phyloP scores from a whole-genome alignment of 2,329 filamentous ascomycete genomes.

The Cladosporium halotolerans region DNA sequence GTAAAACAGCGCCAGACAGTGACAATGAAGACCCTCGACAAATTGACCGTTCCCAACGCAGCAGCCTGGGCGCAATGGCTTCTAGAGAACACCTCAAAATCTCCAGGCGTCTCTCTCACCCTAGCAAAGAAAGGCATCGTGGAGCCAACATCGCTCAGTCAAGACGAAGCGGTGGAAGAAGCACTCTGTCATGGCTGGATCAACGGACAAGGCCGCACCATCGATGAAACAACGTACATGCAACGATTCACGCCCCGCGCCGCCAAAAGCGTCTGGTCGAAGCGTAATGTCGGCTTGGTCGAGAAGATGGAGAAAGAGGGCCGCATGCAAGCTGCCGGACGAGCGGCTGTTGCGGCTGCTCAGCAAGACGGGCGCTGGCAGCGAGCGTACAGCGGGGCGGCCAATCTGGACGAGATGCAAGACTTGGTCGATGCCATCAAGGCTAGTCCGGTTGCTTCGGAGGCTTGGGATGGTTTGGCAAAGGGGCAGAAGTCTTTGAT shows the following conservation, averaged over 20 bases:
- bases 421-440: slow-evolving; percentile 45
- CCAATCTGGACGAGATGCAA: slow-evolving; percentile 41
- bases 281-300: slow-evolving; percentile 52
- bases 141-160: slow-evolving; percentile 35
- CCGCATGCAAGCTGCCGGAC: slow-evolving; percentile 45
- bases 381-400: slow-evolving; percentile 48
- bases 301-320: slow-evolving; percentile 39
- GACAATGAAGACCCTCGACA: neutral
- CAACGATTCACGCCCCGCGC: slow-evolving; percentile 56
- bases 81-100: slow-evolving; percentile 2
- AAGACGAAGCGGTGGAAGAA: slow-evolving; percentile 48
- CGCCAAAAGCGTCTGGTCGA: slow-evolving; percentile 52
- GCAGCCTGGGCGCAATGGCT: slow-evolving; percentile 19
- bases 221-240: slow-evolving; percentile 45
- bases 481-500: slow-evolving; percentile 44
- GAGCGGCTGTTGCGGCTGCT: slow-evolving; percentile 48
- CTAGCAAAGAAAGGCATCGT: slow-evolving; percentile 19
- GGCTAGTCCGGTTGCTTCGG: slow-evolving; percentile 30
- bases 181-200: slow-evolving; percentile 60
- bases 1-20: too few relatives aligned
- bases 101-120: slow-evolving; percentile 18
- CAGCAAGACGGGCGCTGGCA: slow-evolving; percentile 55
- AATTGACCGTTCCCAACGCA: slow-evolving; percentile 16
- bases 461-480: slow-evolving; percentile 40
- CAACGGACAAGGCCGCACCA: slow-evolving; percentile 47